Evolutionary conservation across 768 basidiomycete genomes (phyloP).

Genomic region (Rhizopogon roseolus): DNA sequence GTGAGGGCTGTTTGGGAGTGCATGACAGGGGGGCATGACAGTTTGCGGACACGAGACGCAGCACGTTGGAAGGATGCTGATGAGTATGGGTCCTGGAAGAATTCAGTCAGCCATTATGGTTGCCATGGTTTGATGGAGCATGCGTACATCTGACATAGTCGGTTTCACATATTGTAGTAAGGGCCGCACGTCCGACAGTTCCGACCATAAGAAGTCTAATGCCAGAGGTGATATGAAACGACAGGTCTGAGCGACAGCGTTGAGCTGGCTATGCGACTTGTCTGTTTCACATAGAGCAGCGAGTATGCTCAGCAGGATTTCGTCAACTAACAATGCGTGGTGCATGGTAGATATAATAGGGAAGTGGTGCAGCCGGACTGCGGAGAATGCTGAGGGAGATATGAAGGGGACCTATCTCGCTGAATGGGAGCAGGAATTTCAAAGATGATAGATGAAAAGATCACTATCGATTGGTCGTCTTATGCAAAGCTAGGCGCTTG

Average conservation of each 20-base stretch:
- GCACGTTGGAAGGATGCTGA: not conserved
- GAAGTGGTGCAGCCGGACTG: not conserved
- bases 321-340: not conserved
- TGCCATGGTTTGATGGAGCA: not conserved
- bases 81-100: not conserved
- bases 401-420: not conserved
- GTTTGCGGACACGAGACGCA: not conserved
- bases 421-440: not conserved
- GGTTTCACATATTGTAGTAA: not conserved
- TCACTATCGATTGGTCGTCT: not conserved
- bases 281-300: not conserved
- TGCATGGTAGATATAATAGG: not conserved
- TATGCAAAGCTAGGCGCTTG: not conserved
- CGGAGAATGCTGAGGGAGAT: not conserved
- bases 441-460: not conserved
- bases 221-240: not conserved
- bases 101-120: not conserved
- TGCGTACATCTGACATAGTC: not conserved
- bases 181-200: not conserved
- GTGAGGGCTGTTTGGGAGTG: not conserved
- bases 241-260: not conserved
- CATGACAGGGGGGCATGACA: not conserved
- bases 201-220: not conserved
- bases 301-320: not conserved
- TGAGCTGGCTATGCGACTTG: not conserved